Percentiles rank a stretch among this genome's conserved stretches.
These are phyloP conservation scores for Thuja plicata DNA, from an alignment of 83 land plant species.

Conservation along the genomic window DNA sequence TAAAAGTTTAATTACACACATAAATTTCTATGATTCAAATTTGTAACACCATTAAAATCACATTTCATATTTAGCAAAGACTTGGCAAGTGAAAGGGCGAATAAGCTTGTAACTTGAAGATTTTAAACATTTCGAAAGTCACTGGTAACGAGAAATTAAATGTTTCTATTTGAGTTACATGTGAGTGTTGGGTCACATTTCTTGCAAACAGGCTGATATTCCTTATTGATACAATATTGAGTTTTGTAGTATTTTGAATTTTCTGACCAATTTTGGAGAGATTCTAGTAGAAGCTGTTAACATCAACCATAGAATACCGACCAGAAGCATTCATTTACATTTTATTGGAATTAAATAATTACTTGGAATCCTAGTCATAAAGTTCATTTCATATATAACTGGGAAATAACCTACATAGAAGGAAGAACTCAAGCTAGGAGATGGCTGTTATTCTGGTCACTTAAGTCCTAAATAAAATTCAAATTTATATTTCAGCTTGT, in stretches of 20 bases:
- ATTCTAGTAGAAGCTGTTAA: background rate
- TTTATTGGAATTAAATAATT: no score
- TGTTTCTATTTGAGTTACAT: no score
- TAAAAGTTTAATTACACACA: background rate
- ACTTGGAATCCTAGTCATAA: background rate
- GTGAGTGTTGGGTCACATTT: background rate
- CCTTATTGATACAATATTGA: background rate
- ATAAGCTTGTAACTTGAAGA: background rate
- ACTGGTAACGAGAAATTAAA: background rate
- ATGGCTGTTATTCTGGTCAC: background rate
- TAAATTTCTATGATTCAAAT: background rate
- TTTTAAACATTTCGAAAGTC: no score
- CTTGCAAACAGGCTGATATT: background rate
- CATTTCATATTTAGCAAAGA: background rate
- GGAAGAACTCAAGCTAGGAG: background rate
- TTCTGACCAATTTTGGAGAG: background rate
- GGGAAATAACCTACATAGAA: background rate
- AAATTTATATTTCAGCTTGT: background rate
- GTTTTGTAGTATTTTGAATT: background rate
- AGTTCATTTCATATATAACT: background rate
- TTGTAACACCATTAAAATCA: background rate
- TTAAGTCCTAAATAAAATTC: background rate
- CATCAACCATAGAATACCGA: background rate
- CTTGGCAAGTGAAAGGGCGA: background rate
- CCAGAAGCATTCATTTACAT: background rate